Evolutionary conservation across 2,329 filamentous ascomycete species (phyloP).

Genomic region (Endoconidiophora laricicola): DNA sequence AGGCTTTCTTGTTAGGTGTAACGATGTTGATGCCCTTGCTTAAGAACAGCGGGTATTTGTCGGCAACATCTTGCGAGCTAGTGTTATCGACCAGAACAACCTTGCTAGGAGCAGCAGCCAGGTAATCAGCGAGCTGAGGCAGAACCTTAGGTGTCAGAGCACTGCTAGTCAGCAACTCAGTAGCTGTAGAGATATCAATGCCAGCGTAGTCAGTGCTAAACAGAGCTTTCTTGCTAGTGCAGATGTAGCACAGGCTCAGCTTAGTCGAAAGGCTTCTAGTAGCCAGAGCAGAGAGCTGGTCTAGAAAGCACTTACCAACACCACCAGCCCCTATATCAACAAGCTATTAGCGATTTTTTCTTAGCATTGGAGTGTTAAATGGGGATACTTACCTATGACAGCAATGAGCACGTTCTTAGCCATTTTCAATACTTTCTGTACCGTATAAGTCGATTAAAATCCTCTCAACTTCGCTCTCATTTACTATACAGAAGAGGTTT

Average conservation of each 20-base stretch:
- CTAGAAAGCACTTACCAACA: slow-evolving; percentile 80
- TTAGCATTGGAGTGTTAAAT: neutral
- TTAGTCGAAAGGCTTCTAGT: slow-evolving; percentile 49
- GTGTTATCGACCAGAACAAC: slow-evolving; percentile 90
- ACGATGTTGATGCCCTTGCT: slow-evolving; percentile 74
- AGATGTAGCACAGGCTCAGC: slow-evolving; percentile 68
- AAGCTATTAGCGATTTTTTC: neutral
- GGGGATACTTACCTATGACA: slow-evolving; percentile 28
- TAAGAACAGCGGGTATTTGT: slow-evolving; percentile 67
- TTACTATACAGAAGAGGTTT: neutral
- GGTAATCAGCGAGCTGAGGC: slow-evolving; percentile 57
- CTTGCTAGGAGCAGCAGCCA: slow-evolving; percentile 60
- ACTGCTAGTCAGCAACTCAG: slow-evolving; percentile 47
- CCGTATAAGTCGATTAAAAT: neutral
- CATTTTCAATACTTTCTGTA: slow-evolving; percentile 5
- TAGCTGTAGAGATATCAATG: slow-evolving; percentile 41
- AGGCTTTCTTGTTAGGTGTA: slow-evolving; percentile 97
- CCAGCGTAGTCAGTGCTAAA: slow-evolving; percentile 57
- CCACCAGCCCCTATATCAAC: slow-evolving; percentile 59
- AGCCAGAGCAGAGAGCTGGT: slow-evolving; percentile 56
- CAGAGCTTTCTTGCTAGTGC: slow-evolving; percentile 69
- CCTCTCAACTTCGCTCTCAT: neutral
- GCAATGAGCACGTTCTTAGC: slow-evolving; percentile 34
- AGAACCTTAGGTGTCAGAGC: slow-evolving; percentile 48
- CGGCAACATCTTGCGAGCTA: slow-evolving; percentile 71